phyloP scores from a whole-genome alignment of 352 stramenopile species.

The Thalassiosira mediterranea region DNA sequence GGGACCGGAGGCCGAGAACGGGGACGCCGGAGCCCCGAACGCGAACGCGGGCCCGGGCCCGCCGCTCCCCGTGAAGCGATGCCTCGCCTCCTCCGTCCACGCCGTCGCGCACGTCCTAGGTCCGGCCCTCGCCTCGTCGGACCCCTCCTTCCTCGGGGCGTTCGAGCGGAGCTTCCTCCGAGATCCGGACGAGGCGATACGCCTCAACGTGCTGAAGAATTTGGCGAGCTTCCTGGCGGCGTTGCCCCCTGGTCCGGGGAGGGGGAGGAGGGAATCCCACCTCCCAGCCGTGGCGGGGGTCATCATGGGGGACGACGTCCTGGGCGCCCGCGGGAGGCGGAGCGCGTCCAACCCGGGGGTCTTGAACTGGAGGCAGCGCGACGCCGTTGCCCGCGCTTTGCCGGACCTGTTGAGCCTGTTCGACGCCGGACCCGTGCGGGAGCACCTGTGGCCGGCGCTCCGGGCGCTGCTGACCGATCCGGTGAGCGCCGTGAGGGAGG shows the following conservation, averaged over 20 bases:
- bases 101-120: conserved; percentile 75
- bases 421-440: conserved; percentile 51
- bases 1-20: neutral
- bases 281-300: conserved; percentile 62
- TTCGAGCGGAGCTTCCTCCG: conserved; percentile 69
- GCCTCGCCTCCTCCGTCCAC: conserved; percentile 78
- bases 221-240: conserved; percentile 63
- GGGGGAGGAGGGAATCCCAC: conserved; percentile 44
- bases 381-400: conserved; percentile 67
- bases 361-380: conserved; percentile 78
- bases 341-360: conserved; percentile 73
- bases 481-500: conserved; percentile 69
- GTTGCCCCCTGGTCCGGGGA: conserved; percentile 30
- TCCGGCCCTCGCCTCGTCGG: conserved; percentile 46
- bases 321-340: conserved; percentile 61
- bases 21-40: neutral
- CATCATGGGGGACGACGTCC: conserved; percentile 68
- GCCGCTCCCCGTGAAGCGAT: conserved; percentile 77
- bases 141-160: conserved; percentile 36
- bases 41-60: conserved; percentile 28
- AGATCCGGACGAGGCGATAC: conserved; percentile 78
- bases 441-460: conserved; percentile 73
- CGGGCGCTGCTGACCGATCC: conserved; percentile 66
- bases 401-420: conserved; percentile 70
- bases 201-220: conserved; percentile 78